A percentile compares a stretch with the other conserved stretches of the same genome.
Conservation (phyloP, 495 filamentous ascomycete genomes). For the Parathielavia appendiculata region DNA sequence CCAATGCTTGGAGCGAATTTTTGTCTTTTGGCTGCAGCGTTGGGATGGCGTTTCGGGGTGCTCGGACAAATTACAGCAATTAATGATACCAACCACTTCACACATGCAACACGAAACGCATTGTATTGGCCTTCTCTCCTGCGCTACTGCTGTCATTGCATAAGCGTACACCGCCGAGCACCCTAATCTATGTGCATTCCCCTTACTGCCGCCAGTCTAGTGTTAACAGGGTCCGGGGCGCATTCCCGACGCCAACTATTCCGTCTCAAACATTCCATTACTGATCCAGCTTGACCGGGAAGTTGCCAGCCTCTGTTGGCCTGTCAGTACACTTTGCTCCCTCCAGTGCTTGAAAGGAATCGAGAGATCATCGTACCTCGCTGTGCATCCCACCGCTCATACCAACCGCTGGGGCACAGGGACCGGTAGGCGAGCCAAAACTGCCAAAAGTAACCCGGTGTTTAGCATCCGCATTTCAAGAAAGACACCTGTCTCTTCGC, state of each 20-base stretch:
- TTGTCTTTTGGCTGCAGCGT: not conserved
- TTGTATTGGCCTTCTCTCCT: conserved; percentile 1
- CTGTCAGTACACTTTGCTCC: conserved; percentile 20
- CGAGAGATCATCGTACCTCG: conserved; percentile 58
- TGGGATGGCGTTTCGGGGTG: conserved; percentile 1
- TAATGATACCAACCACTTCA: conserved; percentile 9
- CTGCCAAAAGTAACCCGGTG: conserved; percentile 39
- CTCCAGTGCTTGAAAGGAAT: not conserved
- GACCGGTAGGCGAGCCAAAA: conserved; percentile 95
- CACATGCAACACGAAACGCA: not conserved
- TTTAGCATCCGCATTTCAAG: conserved; percentile 9
- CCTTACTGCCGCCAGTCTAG: conserved; percentile 23
- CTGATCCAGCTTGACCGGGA: conserved; percentile 65
- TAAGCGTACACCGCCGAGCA: conserved; percentile 8
- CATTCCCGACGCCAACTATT: conserved; percentile 4
- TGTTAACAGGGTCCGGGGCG: conserved; percentile 21
- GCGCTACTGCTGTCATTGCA: not conserved
- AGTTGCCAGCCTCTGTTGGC: conserved; percentile 76
- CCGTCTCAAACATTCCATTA: conserved; percentile 19
- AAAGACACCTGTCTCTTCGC: not conserved
- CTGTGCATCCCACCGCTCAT: conserved; percentile 94
- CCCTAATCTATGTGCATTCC: conserved; percentile 32
- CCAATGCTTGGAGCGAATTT: not conserved
- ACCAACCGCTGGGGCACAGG: conserved; percentile 94
- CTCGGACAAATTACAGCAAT: not conserved